These are phyloP conservation scores for Beta corolliflora DNA, from an alignment of 179 eudicot genomes.

Conservation along the genomic window DNA sequence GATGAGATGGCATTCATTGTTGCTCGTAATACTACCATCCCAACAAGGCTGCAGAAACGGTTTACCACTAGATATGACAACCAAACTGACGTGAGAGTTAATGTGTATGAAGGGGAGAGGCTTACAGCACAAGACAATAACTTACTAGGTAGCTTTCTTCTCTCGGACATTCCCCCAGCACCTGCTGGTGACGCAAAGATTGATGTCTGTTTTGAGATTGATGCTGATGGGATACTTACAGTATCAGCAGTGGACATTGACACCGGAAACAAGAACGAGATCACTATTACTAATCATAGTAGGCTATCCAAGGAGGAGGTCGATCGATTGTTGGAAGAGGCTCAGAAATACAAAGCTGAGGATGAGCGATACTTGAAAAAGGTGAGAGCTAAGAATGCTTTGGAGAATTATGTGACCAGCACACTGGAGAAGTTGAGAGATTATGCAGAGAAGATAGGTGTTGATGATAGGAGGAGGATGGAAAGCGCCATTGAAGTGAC, in stretches of 20 bases:
- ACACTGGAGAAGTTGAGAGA: not conserved
- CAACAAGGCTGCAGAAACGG: not conserved
- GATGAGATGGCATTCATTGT: not conserved
- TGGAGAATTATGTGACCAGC: not conserved
- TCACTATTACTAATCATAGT: not conserved
- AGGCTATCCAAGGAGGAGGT: not conserved
- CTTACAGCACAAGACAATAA: not conserved
- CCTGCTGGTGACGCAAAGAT: not conserved
- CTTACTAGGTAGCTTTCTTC: not conserved
- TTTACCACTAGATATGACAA: not conserved
- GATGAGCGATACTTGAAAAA: not conserved
- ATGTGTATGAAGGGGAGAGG: conserved; percentile 2
- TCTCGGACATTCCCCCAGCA: not conserved
- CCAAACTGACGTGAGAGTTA: not conserved
- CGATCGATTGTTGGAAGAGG: not conserved
- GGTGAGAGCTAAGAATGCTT: conserved; percentile 1
- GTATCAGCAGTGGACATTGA: not conserved
- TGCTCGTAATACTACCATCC: not conserved
- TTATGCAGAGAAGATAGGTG: not conserved
- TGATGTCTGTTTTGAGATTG: not conserved
- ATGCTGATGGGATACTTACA: not conserved
- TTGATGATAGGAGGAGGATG: not conserved
- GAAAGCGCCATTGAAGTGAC: not conserved
- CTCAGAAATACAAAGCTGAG: conserved; percentile 2
- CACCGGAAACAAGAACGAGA: not conserved